Base-by-base conservation (phyloP, 192 early-diverging fungal species). In the Rhizoclosmatium globosum region DNA sequence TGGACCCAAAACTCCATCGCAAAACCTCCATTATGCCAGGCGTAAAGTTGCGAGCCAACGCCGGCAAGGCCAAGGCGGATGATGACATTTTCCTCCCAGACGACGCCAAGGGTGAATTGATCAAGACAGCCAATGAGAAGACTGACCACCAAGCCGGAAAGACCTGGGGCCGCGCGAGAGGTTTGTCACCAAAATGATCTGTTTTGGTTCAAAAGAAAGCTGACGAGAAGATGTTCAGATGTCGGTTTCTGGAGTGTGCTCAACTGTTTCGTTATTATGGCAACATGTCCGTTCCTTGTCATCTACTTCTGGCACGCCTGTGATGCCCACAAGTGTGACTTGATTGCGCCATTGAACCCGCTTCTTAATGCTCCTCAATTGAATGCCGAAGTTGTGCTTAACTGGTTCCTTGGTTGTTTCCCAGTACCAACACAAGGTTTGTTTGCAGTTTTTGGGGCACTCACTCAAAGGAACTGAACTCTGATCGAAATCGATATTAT, bases 91-190 rank as follows among this genome's bases (percentile, higher is more conserved):
- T 53, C 17, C 45, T 68, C 11, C 67, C 67, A 15, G 19, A n/a
- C 15, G 67, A 68, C 21, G 67, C 67, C 19, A 23, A 68, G 43
- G 67, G 67, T 43, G 38, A 23, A 15, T n/a, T 68, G 19, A 47
- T 68, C 39, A 39, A 50, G 21, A 75, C 50, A 4, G 7, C 69
- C n/a, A 64, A 79, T n/a, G 41, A 75, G 56, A 82, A 81, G 31
- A 45, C 72, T 6, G 75, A 72, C 62, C 83, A 87, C 58, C 92
- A 93, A 82, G 87, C 83, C 39, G 92, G 92, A 47, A 89, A 91
- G 78, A 93, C 92, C 62, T 93, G 92, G 92, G 92, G 92, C 53
- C 87, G 92, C n/a, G 89, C 89, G 58, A 82, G 89, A 82, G 92
- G 91, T 92, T 82, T 66, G 45, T 60, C 53, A 21, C 44, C 3